Evolutionary conservation across 1,284 basidiomycete species (phyloP), one percentile per base, ranked within the genome.

Genomic region (Malassezia dermatis): DNA sequence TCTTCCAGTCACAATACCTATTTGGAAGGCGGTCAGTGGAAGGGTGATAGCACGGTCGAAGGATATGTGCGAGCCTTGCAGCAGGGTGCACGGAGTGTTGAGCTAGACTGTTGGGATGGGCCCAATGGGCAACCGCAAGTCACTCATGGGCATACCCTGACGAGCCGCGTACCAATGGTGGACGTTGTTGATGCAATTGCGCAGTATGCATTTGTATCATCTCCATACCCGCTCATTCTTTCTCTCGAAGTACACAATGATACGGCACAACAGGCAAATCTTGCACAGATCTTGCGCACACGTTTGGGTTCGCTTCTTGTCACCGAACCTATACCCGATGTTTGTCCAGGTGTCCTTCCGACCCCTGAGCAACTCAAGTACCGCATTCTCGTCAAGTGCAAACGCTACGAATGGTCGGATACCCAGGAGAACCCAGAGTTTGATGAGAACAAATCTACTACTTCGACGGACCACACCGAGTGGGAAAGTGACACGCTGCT

Each of bases 1-100:
- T 90, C 88, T 4, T 87, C 88, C 15, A 93, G 89, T 28, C 94
- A 98, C 72, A 98, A 99, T 68, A 98, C 94, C 0, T 98, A 99
- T 68, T 83, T 99, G 4, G 84, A 95, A 11, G 91, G 91, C 0
- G 83, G 89, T 63, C 94, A 99, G 71, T 84, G 94, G 54, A 83
- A 91, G 8, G 93, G 94, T 2, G 84, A 86, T 51, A 90, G 88
- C 60, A 95, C 93, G 0, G 84, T 93, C 35, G 93, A 96, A 69
- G 93, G 93, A 0, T 98, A 96, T 71, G 89, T 95, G 58, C 82
- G 93, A 0, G 91, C 91, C 0, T 78, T 98, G 39, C 79, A 94
- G 46, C 86, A 87, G 54, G 85, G 89, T 27, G 95, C 91, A 65
- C 82, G 93, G 17, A 88, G 86, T 55, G 93, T 98, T 31, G 71